phyloP scores from a whole-genome alignment of 225 moss, liverwort and hornwort genomes.

The Pseudisothecium myosuroides region DNA sequence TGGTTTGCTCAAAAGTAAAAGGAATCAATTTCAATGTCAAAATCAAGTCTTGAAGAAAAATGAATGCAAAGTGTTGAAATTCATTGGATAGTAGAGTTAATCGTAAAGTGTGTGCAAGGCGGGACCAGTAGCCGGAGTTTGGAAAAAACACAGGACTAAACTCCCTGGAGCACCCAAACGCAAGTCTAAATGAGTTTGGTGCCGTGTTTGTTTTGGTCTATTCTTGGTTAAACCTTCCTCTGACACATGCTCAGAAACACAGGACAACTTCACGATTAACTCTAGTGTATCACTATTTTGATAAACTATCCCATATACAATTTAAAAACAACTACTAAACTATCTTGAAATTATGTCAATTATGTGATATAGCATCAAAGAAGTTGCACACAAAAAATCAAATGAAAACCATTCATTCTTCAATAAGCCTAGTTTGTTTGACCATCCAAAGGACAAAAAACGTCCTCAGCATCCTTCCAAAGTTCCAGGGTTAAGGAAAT shows the following conservation, averaged over 20 bases:
- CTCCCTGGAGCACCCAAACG: too few species aligned
- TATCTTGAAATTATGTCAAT: not conserved
- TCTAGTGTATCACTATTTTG: too few species aligned
- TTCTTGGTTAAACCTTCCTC: too few species aligned
- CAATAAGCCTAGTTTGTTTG: too few species aligned
- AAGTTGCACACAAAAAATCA: not conserved
- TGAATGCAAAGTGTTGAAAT: not conserved
- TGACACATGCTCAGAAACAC: too few species aligned
- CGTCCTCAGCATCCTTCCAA: not conserved
- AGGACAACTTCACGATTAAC: too few species aligned
- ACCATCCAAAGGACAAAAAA: not conserved
- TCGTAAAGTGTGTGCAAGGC: too few species aligned
- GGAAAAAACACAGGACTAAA: too few species aligned
- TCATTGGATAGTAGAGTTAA: not conserved
- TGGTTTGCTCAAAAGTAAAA: not conserved
- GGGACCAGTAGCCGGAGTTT: too few species aligned
- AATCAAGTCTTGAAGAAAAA: not conserved
- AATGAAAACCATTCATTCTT: not conserved
- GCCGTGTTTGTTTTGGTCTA: too few species aligned
- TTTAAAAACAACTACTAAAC: not conserved
- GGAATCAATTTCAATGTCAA: not conserved
- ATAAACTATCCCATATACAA: not conserved
- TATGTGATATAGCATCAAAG: not conserved
- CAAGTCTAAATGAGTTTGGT: too few species aligned
- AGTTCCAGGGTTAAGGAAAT: not conserved